These are phyloP conservation scores for Apiotrichum mycotoxinovorans DNA, from an alignment of 1,284 basidiomycete genomes.

Conservation along the genomic window DNA sequence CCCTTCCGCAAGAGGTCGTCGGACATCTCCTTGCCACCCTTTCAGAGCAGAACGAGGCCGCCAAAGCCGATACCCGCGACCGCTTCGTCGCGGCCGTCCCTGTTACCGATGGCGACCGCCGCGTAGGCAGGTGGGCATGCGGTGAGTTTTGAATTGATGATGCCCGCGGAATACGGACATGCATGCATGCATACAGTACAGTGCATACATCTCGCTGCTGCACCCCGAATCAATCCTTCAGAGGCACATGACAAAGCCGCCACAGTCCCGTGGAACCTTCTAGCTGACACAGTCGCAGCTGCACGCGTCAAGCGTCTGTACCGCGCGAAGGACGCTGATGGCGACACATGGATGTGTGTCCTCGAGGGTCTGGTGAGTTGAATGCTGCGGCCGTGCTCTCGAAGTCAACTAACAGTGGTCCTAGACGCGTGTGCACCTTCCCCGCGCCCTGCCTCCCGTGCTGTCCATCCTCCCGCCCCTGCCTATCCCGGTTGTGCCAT, in stretches of 20 bases:
- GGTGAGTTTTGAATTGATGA: slow-evolving; percentile 29
- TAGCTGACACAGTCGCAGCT: slow-evolving; percentile 17
- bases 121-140: slow-evolving; percentile 43
- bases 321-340: slow-evolving; percentile 20
- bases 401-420: not conserved
- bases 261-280: no score
- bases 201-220: not conserved
- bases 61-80: slow-evolving; percentile 21
- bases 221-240: no score
- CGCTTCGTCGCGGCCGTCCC: slow-evolving; percentile 38
- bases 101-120: slow-evolving; percentile 39
- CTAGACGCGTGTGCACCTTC: slow-evolving; percentile 38
- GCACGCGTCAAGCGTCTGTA: slow-evolving; percentile 39
- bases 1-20: slow-evolving; percentile 31
- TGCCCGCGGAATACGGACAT: no score
- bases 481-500: slow-evolving; percentile 31
- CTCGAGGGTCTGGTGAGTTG: slow-evolving; percentile 41
- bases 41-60: slow-evolving; percentile 25
- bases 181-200: not conserved
- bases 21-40: slow-evolving; percentile 34
- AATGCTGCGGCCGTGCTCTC: no score
- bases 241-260: no score
- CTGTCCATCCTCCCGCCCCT: slow-evolving; percentile 40
- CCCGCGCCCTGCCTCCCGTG: slow-evolving; percentile 40
- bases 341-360: slow-evolving; percentile 24